Conservation (phyloP, 2,329 filamentous ascomycete species). For the Trichoderma koningiopsis region DNA sequence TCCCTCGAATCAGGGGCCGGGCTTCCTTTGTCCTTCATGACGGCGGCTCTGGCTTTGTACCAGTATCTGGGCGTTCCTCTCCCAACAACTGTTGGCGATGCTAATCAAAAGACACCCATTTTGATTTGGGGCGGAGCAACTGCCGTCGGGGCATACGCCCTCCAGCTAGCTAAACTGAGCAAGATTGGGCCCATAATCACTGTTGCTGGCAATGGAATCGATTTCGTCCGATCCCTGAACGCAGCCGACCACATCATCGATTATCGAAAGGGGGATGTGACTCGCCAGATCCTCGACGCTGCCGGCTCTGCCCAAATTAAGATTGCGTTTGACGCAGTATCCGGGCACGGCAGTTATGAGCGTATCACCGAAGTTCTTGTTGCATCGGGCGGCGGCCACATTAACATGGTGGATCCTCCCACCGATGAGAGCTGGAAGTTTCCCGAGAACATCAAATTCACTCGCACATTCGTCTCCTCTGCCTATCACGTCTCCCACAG, state of each 20-base stretch:
- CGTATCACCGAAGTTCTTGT: conserved; percentile 10
- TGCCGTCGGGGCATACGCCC: conserved; percentile 58
- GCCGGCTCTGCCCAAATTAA: not conserved
- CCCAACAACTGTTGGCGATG: not conserved
- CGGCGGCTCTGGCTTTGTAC: conserved; percentile 1
- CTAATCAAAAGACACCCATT: conserved; percentile 23
- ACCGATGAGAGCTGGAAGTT: conserved; percentile 5
- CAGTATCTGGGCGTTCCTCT: conserved; percentile 4
- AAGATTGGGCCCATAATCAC: conserved; percentile 62
- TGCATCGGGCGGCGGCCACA: conserved; percentile 6
- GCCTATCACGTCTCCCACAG: conserved; percentile 13
- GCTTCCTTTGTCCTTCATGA: conserved; percentile 14
- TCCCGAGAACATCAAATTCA: conserved; percentile 1
- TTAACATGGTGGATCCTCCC: conserved; percentile 14
- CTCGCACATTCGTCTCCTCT: conserved; percentile 12
- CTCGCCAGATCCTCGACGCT: not conserved
- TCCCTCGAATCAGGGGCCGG: conserved; percentile 40
- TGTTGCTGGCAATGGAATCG: conserved; percentile 49
- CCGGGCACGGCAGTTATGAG: conserved; percentile 9
- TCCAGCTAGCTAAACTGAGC: conserved; percentile 53
- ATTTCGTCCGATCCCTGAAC: not conserved
- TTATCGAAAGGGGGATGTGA: conserved; percentile 11
- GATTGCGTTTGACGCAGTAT: conserved; percentile 7
- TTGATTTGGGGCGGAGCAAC: conserved; percentile 55
- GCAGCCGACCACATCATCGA: conserved; percentile 12